Percentiles rank a stretch among this genome's conserved stretches.
These are phyloP conservation scores for Endocalyx cinctus DNA, from an alignment of 2,329 filamentous ascomycete genomes.

Conservation along the genomic window DNA sequence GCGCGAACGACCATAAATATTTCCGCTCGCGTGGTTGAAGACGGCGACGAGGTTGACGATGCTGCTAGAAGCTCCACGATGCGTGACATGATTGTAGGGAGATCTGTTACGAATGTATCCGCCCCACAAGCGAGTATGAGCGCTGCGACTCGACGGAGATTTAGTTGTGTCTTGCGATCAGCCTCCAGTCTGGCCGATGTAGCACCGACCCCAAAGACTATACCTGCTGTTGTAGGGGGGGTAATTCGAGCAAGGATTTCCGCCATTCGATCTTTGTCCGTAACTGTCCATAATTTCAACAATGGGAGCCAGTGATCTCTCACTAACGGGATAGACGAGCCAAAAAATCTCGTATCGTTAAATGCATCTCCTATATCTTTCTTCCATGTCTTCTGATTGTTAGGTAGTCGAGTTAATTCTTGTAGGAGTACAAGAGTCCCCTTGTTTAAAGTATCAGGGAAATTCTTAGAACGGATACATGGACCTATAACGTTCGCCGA, in stretches of 20 bases:
- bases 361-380: slow-evolving; percentile 91
- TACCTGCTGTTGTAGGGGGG: slow-evolving; percentile 85
- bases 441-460: slow-evolving; percentile 77
- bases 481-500: slow-evolving; percentile 80
- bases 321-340: slow-evolving; percentile 61
- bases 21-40: slow-evolving; percentile 81
- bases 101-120: slow-evolving; percentile 75
- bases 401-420: slow-evolving; percentile 71
- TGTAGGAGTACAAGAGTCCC: slow-evolving; percentile 69
- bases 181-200: slow-evolving; percentile 91
- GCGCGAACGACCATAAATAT: slow-evolving; percentile 85
- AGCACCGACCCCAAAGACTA: slow-evolving; percentile 97
- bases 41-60: slow-evolving; percentile 84
- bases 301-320: slow-evolving; percentile 76
- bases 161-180: slow-evolving; percentile 87
- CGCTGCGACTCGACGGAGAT: slow-evolving; percentile 75
- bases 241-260: slow-evolving; percentile 77
- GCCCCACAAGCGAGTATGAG: slow-evolving; percentile 71
- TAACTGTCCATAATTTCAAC: slow-evolving; percentile 75
- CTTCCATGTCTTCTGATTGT: slow-evolving; percentile 84
- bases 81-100: slow-evolving; percentile 73
- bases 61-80: slow-evolving; percentile 81
- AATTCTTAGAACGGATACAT: slow-evolving; percentile 75
- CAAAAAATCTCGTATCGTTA: slow-evolving; percentile 83
- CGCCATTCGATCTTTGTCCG: slow-evolving; percentile 82